Base-by-base conservation (phyloP, 257 asterid species). In the Ilex asprella region DNA sequence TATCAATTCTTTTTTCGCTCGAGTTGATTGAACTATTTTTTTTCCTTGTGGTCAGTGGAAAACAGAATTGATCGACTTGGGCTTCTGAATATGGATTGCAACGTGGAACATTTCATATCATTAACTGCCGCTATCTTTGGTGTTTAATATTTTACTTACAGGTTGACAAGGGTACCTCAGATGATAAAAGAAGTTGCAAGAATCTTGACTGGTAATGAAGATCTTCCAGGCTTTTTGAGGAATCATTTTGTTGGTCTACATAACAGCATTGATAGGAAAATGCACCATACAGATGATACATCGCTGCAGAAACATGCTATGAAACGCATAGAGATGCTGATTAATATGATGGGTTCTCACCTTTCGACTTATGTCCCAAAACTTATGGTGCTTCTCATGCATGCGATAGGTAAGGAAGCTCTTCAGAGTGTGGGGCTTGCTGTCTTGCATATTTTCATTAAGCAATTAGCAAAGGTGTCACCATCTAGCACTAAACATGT, bases 351-450 rank as follows among this genome's bases (percentile, higher is more conserved):
- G 89, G 99, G 95, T 57, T 70, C 95, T 70, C 93, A 92, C 68
- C 94, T 92, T 61, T 75, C 92, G 84, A 80, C 97, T 55, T 80
- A 92, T 47, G 94, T 89, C 31, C 99, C 99, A 47, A 92, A 89
- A 76, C 80, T 92, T 51, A 92, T 92, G 99, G 99, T 92, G 72
- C 94, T 92, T 80, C 96, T 91, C 78, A 92, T 89, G 97, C 97
- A 89, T 81, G 81, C 87, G 64, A 86, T 89, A 61, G 80, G 80
- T 61, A 89, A 86, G 77, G 96, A 85, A 68, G 75, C 80, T 82
- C 95, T 92, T 74, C 96, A 73, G 78, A 78, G 78, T n/a, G 96
- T 83, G 64, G 91, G 96, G 67, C 91, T 92, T 56, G 76, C 89
- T 15, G 87, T 89, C 59, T 81, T 92, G 82, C 97, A 85, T 74